Base-by-base conservation (phyloP, 805 yeast genomes). In the Pichia sporocuriosa region DNA sequence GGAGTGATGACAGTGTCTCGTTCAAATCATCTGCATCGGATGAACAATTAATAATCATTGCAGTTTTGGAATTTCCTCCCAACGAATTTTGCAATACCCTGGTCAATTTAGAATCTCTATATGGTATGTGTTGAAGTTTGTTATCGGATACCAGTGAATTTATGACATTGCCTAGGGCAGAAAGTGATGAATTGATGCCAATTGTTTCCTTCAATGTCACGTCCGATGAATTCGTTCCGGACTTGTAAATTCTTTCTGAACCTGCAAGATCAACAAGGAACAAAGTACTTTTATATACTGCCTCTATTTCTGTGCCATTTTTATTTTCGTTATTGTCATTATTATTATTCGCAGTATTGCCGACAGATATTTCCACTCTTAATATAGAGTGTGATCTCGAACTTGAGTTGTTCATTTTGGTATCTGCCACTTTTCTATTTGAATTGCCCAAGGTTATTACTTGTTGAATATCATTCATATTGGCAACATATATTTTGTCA, bases 241-340 rank as follows among this genome's bases (percentile, higher is more conserved):
- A 79, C 84, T 40, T 40, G 19, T 23, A 30, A 3, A 35, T 3
- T 15, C 43, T 28, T 59, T 89, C 96, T 19, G 90, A 80, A 6
- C 96, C 95, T 0, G 95, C 95, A 48, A 87, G 68, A 62, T 87
- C 96, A 11, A 86, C 90, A 28, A 87, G 60, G 52, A 79, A 82
- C 45, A 87, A 66, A 44, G 75, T 77, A 5, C 88, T 81, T 29
- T 70, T 67, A 55, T 76, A 81, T 17, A 74, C 67, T n/a, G 72
- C 68, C 4, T 61, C 61, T n/a, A n/a, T n/a, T n/a, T n/a, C n/a
- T n/a, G n/a, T n/a, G n/a, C n/a, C n/a, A n/a, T n/a, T n/a, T n/a
- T n/a, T n/a, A n/a, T n/a, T n/a, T n/a, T n/a, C n/a, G n/a, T n/a
- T n/a, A n/a, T n/a, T n/a, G n/a, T n/a, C n/a, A n/a, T n/a, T n/a